Evolutionary conservation across 2,329 filamentous ascomycete genomes (phyloP).

Genomic region (Apiospora sp.): DNA sequence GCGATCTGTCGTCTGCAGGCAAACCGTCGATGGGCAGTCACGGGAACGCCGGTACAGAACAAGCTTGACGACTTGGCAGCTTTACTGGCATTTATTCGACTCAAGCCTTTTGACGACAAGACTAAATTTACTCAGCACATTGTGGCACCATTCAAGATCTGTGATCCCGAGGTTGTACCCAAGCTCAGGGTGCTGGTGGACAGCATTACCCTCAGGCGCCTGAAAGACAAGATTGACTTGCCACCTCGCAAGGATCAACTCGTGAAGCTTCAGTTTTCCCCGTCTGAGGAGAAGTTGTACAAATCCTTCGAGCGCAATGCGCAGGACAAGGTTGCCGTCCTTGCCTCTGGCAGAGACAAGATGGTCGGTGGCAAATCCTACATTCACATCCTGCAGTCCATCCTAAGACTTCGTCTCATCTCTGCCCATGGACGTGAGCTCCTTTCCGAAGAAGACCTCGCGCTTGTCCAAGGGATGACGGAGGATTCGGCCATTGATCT

Average conservation of each 20-base stretch:
- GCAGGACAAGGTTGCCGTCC: constrained; percentile 78
- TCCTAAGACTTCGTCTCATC: constrained; percentile 86
- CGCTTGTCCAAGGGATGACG: constrained; percentile 81
- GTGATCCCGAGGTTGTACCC: constrained; percentile 82
- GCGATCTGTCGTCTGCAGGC: constrained; percentile 83
- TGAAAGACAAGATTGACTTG: constrained; percentile 91
- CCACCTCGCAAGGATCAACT: constrained; percentile 77
- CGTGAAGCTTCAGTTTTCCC: constrained; percentile 76
- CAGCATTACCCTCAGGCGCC: constrained; percentile 88
- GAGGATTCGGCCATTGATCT: constrained; percentile 87
- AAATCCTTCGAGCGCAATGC: constrained; percentile 86
- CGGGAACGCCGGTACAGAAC: constrained; percentile 95
- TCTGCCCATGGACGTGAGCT: constrained; percentile 96
- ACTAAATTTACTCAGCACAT: constrained; percentile 81
- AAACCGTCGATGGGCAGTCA: constrained; percentile 93
- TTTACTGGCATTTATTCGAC: constrained; percentile 82
- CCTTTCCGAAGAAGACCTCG: constrained; percentile 82
- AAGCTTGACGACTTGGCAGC: constrained; percentile 89
- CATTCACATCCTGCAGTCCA: constrained; percentile 90
- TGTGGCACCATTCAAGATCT: constrained; percentile 84
- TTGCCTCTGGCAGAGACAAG: constrained; percentile 69
- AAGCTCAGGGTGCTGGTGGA: constrained; percentile 90
- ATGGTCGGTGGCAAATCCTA: constrained; percentile 86
- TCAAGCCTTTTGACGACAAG: constrained; percentile 85
- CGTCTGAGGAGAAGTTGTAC: constrained; percentile 80